Evolutionary conservation across 2,329 filamentous ascomycete genomes (phyloP), one percentile per base, ranked within the genome.

Genomic region (Clonostachys chloroleuca): DNA sequence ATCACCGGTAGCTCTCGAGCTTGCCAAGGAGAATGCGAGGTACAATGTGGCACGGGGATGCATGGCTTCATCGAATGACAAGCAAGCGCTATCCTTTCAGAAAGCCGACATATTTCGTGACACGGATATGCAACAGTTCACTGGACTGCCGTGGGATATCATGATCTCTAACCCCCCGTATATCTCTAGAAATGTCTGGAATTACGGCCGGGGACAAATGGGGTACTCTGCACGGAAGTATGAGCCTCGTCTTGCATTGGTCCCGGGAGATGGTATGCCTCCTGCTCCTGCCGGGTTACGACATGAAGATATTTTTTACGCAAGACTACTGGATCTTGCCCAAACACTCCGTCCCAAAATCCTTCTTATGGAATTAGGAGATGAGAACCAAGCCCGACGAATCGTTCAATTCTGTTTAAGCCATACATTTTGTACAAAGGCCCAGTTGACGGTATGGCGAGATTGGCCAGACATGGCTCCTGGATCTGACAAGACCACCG

Each of bases 141-240:
- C 59, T 1, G 40, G 41, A 9, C 45, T 42, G 14, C 54, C 36
- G 4, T 77, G 63, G 58, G 84, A 95, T 51, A 68, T 97, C 5
- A 66, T 99, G 2, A 79, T 94, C 35, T 87, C 87, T 2, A 99
- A 99, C 59, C 94, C 94, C 14, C 94, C 94, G 1, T 97, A 97
- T 62, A 85, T 97, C 44, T 95, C 91, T 3, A 69, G 73, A 0
- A 54, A 61, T 37, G 57, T 65, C 10, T 74, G 69, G 69, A 49
- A 62, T 35, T 52, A 63, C 5, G 69, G 67, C 16, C 56, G 56
- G 12, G 65, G 65, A 14, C 64, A 72, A 34, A 54, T 74, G 41
- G 80, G 78, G 8, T 91, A 88, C 57, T 92, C 88, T 12, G 92
- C 96, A 33, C 80, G 90, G 14, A 82, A 82, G 42, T 90, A 83